A percentile compares a stretch with the other conserved stretches of the same genome.
Conservation (phyloP, 805 yeast species). For the Candida maesae region DNA sequence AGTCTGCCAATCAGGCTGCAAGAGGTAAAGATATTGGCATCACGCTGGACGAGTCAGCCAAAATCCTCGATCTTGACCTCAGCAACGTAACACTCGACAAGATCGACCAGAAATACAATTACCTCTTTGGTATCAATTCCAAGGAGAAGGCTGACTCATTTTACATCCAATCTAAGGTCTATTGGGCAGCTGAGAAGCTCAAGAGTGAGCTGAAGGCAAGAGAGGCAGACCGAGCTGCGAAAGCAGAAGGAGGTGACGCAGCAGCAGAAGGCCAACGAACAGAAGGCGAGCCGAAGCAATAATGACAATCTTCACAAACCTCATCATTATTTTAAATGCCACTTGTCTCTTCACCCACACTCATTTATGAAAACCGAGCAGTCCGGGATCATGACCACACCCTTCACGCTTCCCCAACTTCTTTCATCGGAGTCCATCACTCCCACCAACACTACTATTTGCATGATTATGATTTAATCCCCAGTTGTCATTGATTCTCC, state of each 20-base stretch:
- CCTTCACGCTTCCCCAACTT: not conserved
- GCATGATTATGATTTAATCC: constrained; percentile 4
- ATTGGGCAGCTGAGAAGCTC: constrained; percentile 89
- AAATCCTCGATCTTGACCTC: constrained; percentile 78
- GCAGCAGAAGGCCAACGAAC: constrained; percentile 4
- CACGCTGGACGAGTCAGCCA: constrained; percentile 83
- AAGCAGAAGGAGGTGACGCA: constrained; percentile 14
- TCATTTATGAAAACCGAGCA: not conserved
- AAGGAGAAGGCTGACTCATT: constrained; percentile 96
- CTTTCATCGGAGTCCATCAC: not conserved
- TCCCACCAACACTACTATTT: not conserved
- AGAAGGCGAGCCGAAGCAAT: constrained; percentile 7
- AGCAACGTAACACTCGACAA: constrained; percentile 53
- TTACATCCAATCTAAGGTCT: constrained; percentile 88
- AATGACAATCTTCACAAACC: not conserved
- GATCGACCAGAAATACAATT: constrained; percentile 68
- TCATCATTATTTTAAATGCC: no score
- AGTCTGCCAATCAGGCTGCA: constrained; percentile 49
- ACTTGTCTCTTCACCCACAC: no score
- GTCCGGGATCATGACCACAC: no score
- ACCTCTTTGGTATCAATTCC: constrained; percentile 82
- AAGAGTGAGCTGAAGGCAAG: constrained; percentile 68
- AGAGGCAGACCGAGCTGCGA: constrained; percentile 34
- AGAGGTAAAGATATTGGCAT: constrained; percentile 63
- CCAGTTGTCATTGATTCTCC: constrained; percentile 1